Conservation (phyloP, 2,329 filamentous ascomycete species). For the Sporothrix inflata region DNA sequence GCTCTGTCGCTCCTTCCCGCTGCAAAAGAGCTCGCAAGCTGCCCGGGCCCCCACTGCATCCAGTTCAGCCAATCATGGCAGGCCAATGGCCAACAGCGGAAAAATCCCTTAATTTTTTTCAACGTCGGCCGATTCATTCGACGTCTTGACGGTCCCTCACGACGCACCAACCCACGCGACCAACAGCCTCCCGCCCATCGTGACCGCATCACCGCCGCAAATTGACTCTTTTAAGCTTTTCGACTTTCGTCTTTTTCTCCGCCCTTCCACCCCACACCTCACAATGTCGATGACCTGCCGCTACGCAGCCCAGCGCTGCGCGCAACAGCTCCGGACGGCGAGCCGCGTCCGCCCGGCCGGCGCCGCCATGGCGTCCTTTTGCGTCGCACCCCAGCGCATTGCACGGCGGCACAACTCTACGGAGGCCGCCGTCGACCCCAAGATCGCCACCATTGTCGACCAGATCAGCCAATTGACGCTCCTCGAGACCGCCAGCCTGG, state of each 20-base stretch:
- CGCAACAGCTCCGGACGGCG: conserved; percentile 61
- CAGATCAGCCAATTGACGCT: conserved; percentile 98
- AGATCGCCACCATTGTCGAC: conserved; percentile 93
- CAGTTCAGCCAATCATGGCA: conserved; percentile 23
- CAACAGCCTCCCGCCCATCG: not conserved
- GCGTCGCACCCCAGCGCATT: conserved; percentile 48
- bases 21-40: not conserved
- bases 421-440: conserved; percentile 78
- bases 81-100: conserved; percentile 19
- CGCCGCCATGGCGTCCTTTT: conserved; percentile 38
- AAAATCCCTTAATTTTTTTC: conserved; percentile 30
- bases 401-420: conserved; percentile 87
- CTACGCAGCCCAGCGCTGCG: conserved; percentile 66
- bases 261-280: not conserved
- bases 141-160: not conserved
- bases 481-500: conserved; percentile 94
- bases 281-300: conserved; percentile 67
- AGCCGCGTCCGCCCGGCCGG: conserved; percentile 51
- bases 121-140: conserved; percentile 26
- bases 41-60: not conserved
- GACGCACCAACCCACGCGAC: conserved; percentile 20
- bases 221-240: not conserved
- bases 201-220: not conserved
- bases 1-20: conserved; percentile 11
- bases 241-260: not conserved